Base-by-base conservation (phyloP, 2,329 filamentous ascomycete species). In the Claviceps sp. region DNA sequence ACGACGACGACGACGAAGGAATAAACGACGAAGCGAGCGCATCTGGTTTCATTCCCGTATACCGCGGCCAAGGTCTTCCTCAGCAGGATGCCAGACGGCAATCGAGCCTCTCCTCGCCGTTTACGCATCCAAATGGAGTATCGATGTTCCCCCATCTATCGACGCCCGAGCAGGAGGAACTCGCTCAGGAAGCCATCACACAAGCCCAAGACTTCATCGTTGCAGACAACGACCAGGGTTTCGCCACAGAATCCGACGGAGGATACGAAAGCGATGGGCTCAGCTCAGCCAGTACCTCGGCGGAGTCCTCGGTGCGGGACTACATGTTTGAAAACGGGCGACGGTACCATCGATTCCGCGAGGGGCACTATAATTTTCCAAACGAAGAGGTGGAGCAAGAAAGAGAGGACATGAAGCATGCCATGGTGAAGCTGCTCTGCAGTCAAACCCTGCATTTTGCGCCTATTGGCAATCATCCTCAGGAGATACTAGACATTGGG, bases 321-420 rank as follows among this genome's bases (percentile, higher is more conserved):
- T 80, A 77, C 56, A 66, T 69, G 47, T 71, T 68, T 52, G 76
- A 80, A 57, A 79, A 82, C 58, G 78, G 78, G n/a, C 69, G 77
- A 23, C 69, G 78, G 26, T 82, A 81, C 53, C 78, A 80, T 58
- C 69, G 69, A 43, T 78, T 76, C 58, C 68, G 75, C 17, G 74
- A 77, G 52, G 77, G 76, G 5, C 59, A 62, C 11, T 82, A 82
- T 58, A 74, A 74, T 51, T 78, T 80, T 48, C 78, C 79, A 26
- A 82, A 80, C 51, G 79, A 82, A 54, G 78, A 80, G 47, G 64
- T 71, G 5, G 78, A 82, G 62, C 77, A 80, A 59, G 76, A 80
- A 56, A 66, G 76, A 39, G 73, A 79, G 56, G 76, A 80, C 49
- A 71, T 80, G 69, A 77, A 76, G 58, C 77, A 79, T 59, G 66